Evolutionary conservation across 345 rosid species (phyloP).

Genomic region (Euclidium syriacum): DNA sequence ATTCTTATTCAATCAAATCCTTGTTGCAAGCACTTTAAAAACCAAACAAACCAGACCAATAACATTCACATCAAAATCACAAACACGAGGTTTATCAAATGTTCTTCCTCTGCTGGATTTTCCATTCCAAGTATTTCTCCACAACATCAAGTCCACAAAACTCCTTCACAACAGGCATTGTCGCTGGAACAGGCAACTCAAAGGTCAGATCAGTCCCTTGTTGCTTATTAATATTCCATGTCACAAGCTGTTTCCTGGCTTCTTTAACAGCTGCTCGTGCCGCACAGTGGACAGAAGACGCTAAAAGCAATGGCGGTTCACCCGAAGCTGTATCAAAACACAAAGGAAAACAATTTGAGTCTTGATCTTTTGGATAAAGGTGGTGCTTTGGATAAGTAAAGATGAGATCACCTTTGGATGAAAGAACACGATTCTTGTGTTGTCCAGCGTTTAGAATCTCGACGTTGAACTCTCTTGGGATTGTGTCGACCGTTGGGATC

Average conservation of each 20-base stretch:
- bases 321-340: conserved; percentile 73
- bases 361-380: background rate
- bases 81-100: background rate
- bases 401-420: conserved; percentile 91
- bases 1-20: background rate
- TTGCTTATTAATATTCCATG: conserved; percentile 40
- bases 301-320: conserved; percentile 86
- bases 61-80: background rate
- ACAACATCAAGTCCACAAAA: conserved; percentile 64
- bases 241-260: conserved; percentile 51
- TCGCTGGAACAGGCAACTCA: conserved; percentile 76
- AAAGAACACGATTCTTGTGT: conserved; percentile 70
- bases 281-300: conserved; percentile 82
- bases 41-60: background rate
- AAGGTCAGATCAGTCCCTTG: conserved; percentile 28
- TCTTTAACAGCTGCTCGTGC: conserved; percentile 67
- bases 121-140: conserved; percentile 61
- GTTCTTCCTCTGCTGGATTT: conserved; percentile 13
- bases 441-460: conserved; percentile 75
- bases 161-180: conserved; percentile 76
- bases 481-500: conserved; percentile 87
- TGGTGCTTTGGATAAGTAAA: no score
- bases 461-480: conserved; percentile 78
- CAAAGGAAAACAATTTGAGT: background rate
- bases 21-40: background rate